Conservation (phyloP, 2,329 filamentous ascomycete genomes). For the Claviceps arundinis region DNA sequence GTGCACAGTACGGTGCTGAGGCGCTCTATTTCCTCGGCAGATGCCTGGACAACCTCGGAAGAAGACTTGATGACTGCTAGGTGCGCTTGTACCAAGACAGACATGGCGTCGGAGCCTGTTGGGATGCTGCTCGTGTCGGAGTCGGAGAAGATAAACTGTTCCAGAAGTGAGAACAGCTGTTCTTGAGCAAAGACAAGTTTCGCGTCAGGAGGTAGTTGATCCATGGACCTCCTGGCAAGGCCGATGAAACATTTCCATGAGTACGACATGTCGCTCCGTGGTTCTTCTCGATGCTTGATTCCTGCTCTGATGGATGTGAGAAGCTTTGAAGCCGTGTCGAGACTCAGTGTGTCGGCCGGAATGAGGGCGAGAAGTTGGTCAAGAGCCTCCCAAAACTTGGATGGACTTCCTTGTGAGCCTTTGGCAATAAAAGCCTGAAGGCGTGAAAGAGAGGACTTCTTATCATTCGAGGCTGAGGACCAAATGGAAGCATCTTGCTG, state of each 20-base stretch:
- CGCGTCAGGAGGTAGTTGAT: constrained; percentile 30
- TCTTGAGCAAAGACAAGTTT: constrained; percentile 33
- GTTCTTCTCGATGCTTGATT: constrained; percentile 62
- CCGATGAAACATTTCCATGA: constrained; percentile 69
- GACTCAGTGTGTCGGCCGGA: constrained; percentile 28
- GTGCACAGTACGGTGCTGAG: constrained; percentile 50
- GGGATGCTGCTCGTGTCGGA: constrained; percentile 23
- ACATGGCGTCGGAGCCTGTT: constrained; percentile 20
- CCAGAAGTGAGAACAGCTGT: constrained; percentile 39
- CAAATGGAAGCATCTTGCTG: constrained; percentile 54
- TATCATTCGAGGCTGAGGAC: constrained; percentile 40
- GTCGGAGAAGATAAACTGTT: constrained; percentile 37
- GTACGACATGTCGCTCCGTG: constrained; percentile 48
- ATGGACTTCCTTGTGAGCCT: constrained; percentile 67
- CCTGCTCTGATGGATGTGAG: constrained; percentile 57
- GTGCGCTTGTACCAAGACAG: constrained; percentile 34
- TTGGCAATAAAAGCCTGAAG: constrained; percentile 64
- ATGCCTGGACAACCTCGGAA: constrained; percentile 30
- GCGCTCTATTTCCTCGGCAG: constrained; percentile 47
- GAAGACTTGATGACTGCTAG: constrained; percentile 27
- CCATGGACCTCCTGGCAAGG: constrained; percentile 40
- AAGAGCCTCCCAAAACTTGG: constrained; percentile 61
- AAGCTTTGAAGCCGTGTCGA: constrained; percentile 44
- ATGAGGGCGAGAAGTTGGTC: constrained; percentile 49
- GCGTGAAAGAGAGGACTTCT: constrained; percentile 39